A percentile compares a stretch with the other conserved stretches of the same genome.
Conservation (phyloP, 2,329 filamentous ascomycete genomes). For the Alternaria brassicicola region DNA sequence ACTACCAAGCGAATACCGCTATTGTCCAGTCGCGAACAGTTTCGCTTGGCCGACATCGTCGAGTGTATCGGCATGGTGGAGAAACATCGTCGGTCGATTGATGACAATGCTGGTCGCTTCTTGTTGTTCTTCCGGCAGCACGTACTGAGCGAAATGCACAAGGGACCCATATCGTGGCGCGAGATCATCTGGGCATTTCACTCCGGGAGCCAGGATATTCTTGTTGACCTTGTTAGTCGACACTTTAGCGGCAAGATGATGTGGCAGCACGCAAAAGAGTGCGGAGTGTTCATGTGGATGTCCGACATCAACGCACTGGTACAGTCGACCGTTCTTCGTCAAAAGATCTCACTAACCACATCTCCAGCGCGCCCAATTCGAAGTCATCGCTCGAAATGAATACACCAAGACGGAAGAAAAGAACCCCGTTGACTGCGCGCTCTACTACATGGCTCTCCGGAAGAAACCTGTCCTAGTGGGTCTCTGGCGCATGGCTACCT, state of each 20-base stretch:
- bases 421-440: constrained; percentile 86
- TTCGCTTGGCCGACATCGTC: constrained; percentile 80
- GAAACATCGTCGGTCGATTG: constrained; percentile 84
- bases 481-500: constrained; percentile 91
- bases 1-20: constrained; percentile 76
- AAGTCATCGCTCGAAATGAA: constrained; percentile 88
- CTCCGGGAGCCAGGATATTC: constrained; percentile 84
- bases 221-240: constrained; percentile 79
- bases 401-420: constrained; percentile 87
- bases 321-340: constrained; percentile 44
- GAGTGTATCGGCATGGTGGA: constrained; percentile 86
- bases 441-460: constrained; percentile 87
- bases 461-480: constrained; percentile 92
- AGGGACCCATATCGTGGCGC: constrained; percentile 70
- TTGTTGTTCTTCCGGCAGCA: constrained; percentile 87
- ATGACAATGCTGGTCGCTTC: constrained; percentile 86
- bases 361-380: constrained; percentile 74
- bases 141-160: constrained; percentile 67
- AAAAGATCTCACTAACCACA: not conserved
- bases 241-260: constrained; percentile 80
- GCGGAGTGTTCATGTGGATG: constrained; percentile 95
- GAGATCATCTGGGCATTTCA: constrained; percentile 89
- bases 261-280: constrained; percentile 85
- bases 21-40: constrained; percentile 83
- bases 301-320: constrained; percentile 77